Conservation (phyloP, 1,284 basidiomycete species). For the Earliella scabrosa region DNA sequence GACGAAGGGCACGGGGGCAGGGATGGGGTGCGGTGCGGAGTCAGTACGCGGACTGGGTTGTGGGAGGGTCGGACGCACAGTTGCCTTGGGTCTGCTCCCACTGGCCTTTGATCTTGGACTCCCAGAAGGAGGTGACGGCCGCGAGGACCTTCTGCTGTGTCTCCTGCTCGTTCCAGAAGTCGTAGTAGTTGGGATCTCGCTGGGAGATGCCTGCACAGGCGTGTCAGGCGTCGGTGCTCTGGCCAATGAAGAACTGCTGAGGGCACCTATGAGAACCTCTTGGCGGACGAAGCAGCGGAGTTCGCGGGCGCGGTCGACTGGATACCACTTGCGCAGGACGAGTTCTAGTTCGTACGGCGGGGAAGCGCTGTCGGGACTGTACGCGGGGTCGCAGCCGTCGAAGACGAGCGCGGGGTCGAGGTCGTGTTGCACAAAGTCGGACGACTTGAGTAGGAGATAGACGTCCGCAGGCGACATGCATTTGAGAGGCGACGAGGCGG, state of each 20-base stretch:
- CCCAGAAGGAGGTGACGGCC: conserved; percentile 70
- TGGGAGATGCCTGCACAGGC: conserved; percentile 75
- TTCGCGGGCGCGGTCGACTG: conserved; percentile 84
- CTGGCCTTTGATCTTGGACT: conserved; percentile 59
- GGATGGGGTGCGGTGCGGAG: neutral
- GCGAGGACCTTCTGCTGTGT: conserved; percentile 60
- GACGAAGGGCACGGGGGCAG: neutral
- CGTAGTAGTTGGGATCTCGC: conserved; percentile 90
- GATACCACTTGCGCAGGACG: conserved; percentile 92
- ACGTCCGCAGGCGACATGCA: conserved; percentile 90
- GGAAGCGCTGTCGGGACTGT: neutral
- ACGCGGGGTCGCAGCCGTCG: conserved; percentile 50
- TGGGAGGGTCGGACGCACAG: conserved; percentile 55
- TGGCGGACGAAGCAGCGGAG: conserved; percentile 87
- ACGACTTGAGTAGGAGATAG: conserved; percentile 92
- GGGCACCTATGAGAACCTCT: conserved; percentile 70
- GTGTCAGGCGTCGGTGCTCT: neutral
- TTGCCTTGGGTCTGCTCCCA: conserved; percentile 62
- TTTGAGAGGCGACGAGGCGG: conserved; percentile 84
- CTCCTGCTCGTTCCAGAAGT: conserved; percentile 73
- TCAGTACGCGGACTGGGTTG: neutral
- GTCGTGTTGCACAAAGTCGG: conserved; percentile 89
- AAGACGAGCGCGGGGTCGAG: conserved; percentile 66
- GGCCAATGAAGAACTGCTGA: neutral
- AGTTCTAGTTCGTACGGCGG: conserved; percentile 75